These are phyloP conservation scores for Glarea lozoyensis DNA, from an alignment of 495 filamentous ascomycete species.

Conservation along the genomic window DNA sequence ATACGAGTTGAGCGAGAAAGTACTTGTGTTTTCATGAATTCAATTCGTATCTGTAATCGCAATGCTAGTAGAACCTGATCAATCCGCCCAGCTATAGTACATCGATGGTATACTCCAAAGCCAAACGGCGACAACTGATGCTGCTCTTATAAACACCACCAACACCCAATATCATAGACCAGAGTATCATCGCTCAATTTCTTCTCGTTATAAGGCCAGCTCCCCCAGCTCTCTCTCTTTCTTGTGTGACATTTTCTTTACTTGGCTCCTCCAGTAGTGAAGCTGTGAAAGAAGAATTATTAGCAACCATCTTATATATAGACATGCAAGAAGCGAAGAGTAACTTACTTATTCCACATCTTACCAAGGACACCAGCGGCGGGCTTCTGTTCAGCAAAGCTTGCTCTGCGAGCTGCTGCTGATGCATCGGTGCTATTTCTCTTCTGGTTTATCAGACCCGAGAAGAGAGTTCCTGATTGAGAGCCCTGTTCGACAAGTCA, in stretches of 20 bases:
- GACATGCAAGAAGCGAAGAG: background rate
- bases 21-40: no score
- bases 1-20: no score
- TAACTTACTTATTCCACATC: slow-evolving; percentile 43
- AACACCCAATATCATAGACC: no score
- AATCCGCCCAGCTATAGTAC: no score
- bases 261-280: background rate
- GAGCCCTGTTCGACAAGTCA: slow-evolving; percentile 24
- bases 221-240: background rate
- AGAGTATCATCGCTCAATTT: no score
- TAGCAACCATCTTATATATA: background rate
- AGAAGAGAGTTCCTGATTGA: slow-evolving; percentile 30
- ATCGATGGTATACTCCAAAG: no score
- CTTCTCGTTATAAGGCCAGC: background rate
- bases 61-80: no score
- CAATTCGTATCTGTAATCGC: no score
- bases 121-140: no score
- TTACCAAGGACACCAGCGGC: slow-evolving; percentile 37
- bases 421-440: slow-evolving; percentile 33
- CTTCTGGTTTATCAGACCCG: slow-evolving; percentile 42
- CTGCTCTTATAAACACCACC: no score
- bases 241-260: background rate
- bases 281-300: background rate
- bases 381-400: slow-evolving; percentile 40
- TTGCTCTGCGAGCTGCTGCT: slow-evolving; percentile 31